These are phyloP conservation scores for Carex scoparia DNA, from an alignment of 176 grass and related monocot species.

Conservation along the genomic window DNA sequence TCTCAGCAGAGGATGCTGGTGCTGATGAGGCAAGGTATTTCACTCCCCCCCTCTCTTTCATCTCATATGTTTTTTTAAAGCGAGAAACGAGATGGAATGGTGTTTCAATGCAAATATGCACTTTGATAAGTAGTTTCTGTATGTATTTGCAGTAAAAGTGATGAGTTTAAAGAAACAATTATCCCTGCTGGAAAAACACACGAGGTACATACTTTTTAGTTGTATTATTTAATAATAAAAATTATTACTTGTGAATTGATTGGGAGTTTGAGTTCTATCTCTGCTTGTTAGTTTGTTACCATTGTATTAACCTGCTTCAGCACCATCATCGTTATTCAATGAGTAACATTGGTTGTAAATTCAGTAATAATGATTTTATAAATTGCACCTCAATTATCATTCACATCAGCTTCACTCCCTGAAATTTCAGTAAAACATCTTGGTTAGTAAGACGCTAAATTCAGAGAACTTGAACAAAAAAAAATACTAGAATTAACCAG, in stretches of 20 bases:
- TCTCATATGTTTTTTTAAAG: slow-evolving; percentile 1
- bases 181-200: slow-evolving; percentile 92
- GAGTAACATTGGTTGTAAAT: not conserved
- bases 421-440: not conserved
- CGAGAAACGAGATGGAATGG: not conserved
- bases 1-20: slow-evolving; percentile 86
- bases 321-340: not conserved
- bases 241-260: not conserved
- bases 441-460: not conserved
- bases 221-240: not conserved
- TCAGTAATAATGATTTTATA: not conserved
- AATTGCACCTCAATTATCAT: not conserved
- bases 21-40: slow-evolving; percentile 54
- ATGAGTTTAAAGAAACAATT: slow-evolving; percentile 72
- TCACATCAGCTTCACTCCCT: not conserved
- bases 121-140: slow-evolving; percentile 11
- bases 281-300: slow-evolving; percentile 5
- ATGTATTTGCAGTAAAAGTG: slow-evolving; percentile 52
- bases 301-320: slow-evolving; percentile 1
- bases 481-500: not conserved
- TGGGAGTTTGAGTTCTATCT: not conserved
- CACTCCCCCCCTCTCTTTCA: not conserved
- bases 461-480: too few species aligned
- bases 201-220: slow-evolving; percentile 50
- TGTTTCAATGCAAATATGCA: slow-evolving; percentile 3